phyloP scores from a whole-genome alignment of 495 filamentous ascomycete genomes.

The Clavariopsis aquatica region DNA sequence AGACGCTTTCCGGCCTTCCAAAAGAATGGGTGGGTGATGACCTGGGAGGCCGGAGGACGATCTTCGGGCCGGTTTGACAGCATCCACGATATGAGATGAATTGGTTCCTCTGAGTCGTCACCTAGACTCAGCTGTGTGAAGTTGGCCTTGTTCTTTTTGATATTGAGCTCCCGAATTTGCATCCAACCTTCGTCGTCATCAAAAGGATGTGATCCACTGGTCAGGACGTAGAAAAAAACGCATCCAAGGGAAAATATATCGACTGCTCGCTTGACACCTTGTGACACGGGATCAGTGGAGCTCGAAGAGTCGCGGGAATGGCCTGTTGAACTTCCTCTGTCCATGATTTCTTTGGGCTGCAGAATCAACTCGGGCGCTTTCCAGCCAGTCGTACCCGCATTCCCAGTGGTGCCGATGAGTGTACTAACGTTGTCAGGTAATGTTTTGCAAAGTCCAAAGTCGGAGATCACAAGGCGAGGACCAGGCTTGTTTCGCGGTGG shows the following conservation, averaged over 20 bases:
- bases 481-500: conserved; percentile 53
- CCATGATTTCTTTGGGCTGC: conserved; percentile 62
- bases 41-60: conserved; percentile 65
- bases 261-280: conserved; percentile 86
- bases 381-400: conserved; percentile 94
- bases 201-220: conserved; percentile 88
- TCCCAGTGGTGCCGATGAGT: conserved; percentile 88
- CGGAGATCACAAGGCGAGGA: conserved; percentile 85
- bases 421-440: conserved; percentile 94
- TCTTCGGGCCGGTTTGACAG: conserved; percentile 68
- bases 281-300: conserved; percentile 39
- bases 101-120: conserved; percentile 81
- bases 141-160: conserved; percentile 80
- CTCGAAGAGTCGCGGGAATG: conserved; percentile 42
- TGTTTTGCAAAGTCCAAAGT: conserved; percentile 98
- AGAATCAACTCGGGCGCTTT: conserved; percentile 90
- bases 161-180: conserved; percentile 91
- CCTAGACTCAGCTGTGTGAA: conserved; percentile 73
- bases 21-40: conserved; percentile 94
- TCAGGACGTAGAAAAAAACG: conserved; percentile 95
- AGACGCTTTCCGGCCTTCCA: conserved; percentile 86
- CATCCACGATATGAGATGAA: conserved; percentile 84
- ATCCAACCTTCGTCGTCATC: conserved; percentile 81
- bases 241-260: conserved; percentile 96
- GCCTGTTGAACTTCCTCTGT: conserved; percentile 38